Base-by-base conservation (phyloP, 768 basidiomycete species). In the Boletus coccyginus region DNA sequence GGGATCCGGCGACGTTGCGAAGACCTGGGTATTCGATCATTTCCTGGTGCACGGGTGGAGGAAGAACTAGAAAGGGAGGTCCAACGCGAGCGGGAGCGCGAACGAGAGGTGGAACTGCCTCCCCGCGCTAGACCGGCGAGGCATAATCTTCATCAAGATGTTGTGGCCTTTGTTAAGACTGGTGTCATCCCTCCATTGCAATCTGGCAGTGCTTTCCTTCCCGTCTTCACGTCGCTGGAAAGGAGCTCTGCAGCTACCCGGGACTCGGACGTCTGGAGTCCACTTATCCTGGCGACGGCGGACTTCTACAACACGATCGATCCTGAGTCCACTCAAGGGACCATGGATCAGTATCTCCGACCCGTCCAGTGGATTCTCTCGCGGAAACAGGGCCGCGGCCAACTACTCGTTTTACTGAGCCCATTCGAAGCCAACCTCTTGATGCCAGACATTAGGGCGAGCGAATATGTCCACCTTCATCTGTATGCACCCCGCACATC, bases 21-120 rank as follows among this genome's bases (percentile, higher is more conserved):
- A 16, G 19, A 54, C 10, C 61, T 65, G 5, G 64, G 64, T 0
- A n/a, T 62, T 21, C 9, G 44, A 5, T 50, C 55, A 1, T 32
- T 50, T 13, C 60, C 55, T 1, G 52, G 62, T 31, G 54, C 46
- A 19, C 57, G 49, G 14, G 50, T 77, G 55, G 72, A 73, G 21
- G 77, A 81, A 53, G 76, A 79, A 46, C 77, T 76, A 50, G 79
- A 80, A 61, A 63, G 78, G 44, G 77, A 80, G 53, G 69, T 80
- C 3, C 60, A 57, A 2, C 75, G 74, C 38, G 78, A 80, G 55
- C 65, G 72, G 6, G 78, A 79, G 57, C 59, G 60, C 27, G 77
- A 80, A 58, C 62, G 62, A 3, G 65, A 78, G 47, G 56, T 72
- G 4, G 65, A 78, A 56, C 63, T 74, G 14, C 73, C 76, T 12